Evolutionary conservation across 208 protist species (phyloP).

Genomic region (Trypanosoma conorhini): DNA sequence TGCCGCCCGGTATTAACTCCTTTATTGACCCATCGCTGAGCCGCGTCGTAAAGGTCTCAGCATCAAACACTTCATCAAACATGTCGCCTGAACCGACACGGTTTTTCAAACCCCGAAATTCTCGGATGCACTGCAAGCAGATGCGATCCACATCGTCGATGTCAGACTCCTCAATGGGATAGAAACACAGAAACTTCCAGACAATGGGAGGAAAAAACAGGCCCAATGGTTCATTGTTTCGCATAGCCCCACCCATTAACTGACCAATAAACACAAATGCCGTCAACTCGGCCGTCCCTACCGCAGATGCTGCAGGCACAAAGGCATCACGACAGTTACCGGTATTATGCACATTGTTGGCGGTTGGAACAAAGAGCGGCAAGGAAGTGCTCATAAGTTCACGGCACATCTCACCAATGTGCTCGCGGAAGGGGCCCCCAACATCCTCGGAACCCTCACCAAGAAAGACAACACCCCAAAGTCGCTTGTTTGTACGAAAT

Average conservation of each 20-base stretch:
- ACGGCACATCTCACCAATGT: constrained; percentile 90
- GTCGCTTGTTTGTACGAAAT: constrained; percentile 83
- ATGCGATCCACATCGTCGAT: constrained; percentile 81
- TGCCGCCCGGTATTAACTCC: constrained; percentile 77
- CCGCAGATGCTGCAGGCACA: constrained; percentile 80
- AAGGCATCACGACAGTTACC: constrained; percentile 88
- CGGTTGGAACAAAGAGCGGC: constrained; percentile 91
- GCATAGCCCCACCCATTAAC: constrained; percentile 95
- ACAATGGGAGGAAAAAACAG: constrained; percentile 92
- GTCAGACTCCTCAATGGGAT: constrained; percentile 70
- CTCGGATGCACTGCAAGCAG: constrained; percentile 82
- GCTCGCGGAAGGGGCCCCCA: constrained; percentile 93
- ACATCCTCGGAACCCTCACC: constrained; percentile 95
- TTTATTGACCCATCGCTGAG: constrained; percentile 74
- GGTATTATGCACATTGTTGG: constrained; percentile 86
- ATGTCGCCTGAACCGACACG: constrained; percentile 38
- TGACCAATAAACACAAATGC: constrained; percentile 92
- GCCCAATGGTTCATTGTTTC: constrained; percentile 87
- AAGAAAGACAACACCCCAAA: constrained; percentile 90
- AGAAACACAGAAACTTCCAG: constrained; percentile 85
- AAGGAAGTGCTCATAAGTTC: constrained; percentile 87
- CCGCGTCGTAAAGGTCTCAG: constrained; percentile 83
- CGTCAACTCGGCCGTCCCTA: constrained; percentile 43
- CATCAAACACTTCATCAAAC: constrained; percentile 85
- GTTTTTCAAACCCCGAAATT: constrained; percentile 62